Base-by-base conservation (phyloP, 192 early-diverging fungal species). In the Backusella liffmaniae region DNA sequence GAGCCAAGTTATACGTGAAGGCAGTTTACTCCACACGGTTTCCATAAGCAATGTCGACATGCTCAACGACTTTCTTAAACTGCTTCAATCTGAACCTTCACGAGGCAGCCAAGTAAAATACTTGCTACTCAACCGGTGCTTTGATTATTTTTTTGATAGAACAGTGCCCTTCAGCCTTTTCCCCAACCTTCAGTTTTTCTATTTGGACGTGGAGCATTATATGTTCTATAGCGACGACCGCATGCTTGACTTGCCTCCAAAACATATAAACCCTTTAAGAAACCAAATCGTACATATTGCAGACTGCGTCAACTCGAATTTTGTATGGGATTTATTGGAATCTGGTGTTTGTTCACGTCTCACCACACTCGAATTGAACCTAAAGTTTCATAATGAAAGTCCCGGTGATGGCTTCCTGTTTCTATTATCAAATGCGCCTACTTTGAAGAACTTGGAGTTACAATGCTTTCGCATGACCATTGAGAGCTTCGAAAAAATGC, bases 391-490 rank as follows among this genome's bases (percentile, higher is more conserved):
- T 29, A 62, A 62, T 7, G 56, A 62, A 13, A 29, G 26, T 29
- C 56, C 56, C 13, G 56, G 4, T 12, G 56, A 62, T 23, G 56
- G 56, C 1, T 62, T 62, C 4, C 56, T 62, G 0, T 26, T 29
- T 62, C 56, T 62, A 29, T 29, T 62, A 62, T 62, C 56, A 9
- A 62, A 62, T 29, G 56, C 56, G 10, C 56, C 56, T 0, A 23
- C 56, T 62, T 62, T 62, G 26, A 62, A 62, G 26, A 62, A 29
- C 26, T 12, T 62, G 1, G 56, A 62, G 4, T 10, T 62, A 13
- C 56, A 62, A 62, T 62, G 56, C 26, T 62, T 62, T 29, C 56
- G 56, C 26, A 62, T 62, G 56, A 62, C 56, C 21, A 62, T 62
- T 9, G 56, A 62, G 23, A 62, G 56, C 26, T 62, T 62, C 1